Base-by-base conservation (phyloP, 2,329 filamentous ascomycete species). In the Phaeoacremonium minimum region DNA sequence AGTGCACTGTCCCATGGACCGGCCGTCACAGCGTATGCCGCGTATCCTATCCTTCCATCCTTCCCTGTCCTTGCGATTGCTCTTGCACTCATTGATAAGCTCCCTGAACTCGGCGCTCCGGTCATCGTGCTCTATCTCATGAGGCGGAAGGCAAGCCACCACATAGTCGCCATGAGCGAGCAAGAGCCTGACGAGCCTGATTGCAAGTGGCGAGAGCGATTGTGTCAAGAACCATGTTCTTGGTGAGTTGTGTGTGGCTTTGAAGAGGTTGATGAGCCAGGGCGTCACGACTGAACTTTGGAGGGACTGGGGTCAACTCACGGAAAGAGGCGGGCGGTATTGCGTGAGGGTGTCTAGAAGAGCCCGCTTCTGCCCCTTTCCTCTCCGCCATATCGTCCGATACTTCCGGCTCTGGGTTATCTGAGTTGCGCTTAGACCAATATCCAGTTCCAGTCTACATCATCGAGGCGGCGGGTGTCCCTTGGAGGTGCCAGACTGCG, bases 221-320 rank as follows among this genome's bases (percentile, higher is more conserved):
- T 87, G 84, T 9, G 90, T 95, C 46, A 98, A 69, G 55, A 98
- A 82, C 93, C 93, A 97, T 52, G 91, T 87, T 53, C 91, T 83
- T 34, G 90, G 89, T 19, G 77, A 82, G 54, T 82, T 83, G 59
- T 82, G 77, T 15, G 77, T 81, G 44, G 78, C 75, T 79, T 62
- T 50, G n/a, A 26, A 9, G 9, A 26, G 9, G 22, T 26, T n/a
- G n/a, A n/a, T n/a, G n/a, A 26, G n/a, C n/a, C n/a, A 9, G 22
- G 22, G 9, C n/a, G 9, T 26, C 22, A 26, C 9, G 9, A n/a
- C 9, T 9, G n/a, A 9, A 26, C 9, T 3, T 14, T 22, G 30
- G 32, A 19, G 19, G 30, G 30, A 37, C 38, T 33, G 32, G 39
- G 41, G 36, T 32, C 6, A 38, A 51, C 71, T 60, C 62, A 75